These are phyloP conservation scores for Alternaria incomplexa DNA, from an alignment of 2,329 filamentous ascomycete genomes.

Conservation along the genomic window DNA sequence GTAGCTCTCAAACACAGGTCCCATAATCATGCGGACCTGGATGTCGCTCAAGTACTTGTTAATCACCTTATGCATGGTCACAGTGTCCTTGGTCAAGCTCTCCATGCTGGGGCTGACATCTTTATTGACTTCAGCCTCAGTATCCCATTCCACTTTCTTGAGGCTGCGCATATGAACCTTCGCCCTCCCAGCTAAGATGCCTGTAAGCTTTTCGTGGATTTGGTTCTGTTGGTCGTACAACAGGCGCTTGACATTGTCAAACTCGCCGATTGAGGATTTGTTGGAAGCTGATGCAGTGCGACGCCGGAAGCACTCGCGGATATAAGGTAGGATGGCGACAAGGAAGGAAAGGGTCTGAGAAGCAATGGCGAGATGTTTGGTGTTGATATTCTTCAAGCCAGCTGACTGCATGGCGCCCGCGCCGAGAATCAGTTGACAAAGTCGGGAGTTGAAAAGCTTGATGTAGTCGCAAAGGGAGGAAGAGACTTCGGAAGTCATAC, in stretches of 20 bases:
- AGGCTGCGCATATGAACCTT: constrained; percentile 75
- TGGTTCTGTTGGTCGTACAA: constrained; percentile 89
- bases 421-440: constrained; percentile 94
- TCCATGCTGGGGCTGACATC: constrained; percentile 78
- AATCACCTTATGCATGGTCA: constrained; percentile 81
- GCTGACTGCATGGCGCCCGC: constrained; percentile 89
- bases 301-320: constrained; percentile 88
- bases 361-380: constrained; percentile 90
- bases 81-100: constrained; percentile 83
- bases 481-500: constrained; percentile 84
- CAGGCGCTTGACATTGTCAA: constrained; percentile 83
- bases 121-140: constrained; percentile 49
- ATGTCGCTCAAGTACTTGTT: constrained; percentile 80
- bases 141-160: constrained; percentile 77
- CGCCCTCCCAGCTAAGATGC: constrained; percentile 86
- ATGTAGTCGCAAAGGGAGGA: constrained; percentile 82
- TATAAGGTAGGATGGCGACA: constrained; percentile 83
- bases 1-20: constrained; percentile 82
- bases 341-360: constrained; percentile 89
- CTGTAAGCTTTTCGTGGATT: constrained; percentile 90
- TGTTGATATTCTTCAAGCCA: constrained; percentile 88
- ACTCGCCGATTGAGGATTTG: constrained; percentile 70
- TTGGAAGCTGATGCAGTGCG: constrained; percentile 58
- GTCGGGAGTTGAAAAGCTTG: constrained; percentile 92
- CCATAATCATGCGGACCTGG: constrained; percentile 82